A percentile compares a stretch with the other conserved stretches of the same genome.
These are phyloP conservation scores for Rhamnella rubrinervis DNA, from an alignment of 331 rosid species.

Conservation along the genomic window DNA sequence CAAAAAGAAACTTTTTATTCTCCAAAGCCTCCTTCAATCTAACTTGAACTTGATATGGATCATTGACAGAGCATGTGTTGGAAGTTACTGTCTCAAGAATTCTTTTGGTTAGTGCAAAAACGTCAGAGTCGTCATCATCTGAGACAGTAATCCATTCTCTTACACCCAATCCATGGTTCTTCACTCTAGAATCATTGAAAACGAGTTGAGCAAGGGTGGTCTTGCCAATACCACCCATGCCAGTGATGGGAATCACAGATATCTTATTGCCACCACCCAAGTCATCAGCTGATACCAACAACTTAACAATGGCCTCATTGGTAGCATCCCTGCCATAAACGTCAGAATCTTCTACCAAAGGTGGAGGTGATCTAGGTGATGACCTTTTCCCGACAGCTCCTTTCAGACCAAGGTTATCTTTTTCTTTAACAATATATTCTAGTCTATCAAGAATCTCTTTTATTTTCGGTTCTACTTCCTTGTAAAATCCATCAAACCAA, in stretches of 20 bases:
- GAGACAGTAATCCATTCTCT: conserved; percentile 15
- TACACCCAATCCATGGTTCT: neutral
- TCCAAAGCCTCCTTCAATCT: neutral
- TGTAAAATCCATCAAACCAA: neutral
- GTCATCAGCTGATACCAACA: no score
- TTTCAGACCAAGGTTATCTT: no score
- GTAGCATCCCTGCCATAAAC: no score
- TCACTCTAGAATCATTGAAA: conserved; percentile 17
- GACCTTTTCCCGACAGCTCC: no score
- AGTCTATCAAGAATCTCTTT: no score
- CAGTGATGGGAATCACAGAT: no score
- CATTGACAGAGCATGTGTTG: neutral
- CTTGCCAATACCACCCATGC: conserved; percentile 27
- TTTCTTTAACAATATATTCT: no score
- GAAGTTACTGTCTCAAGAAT: neutral
- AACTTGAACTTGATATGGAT: conserved; percentile 6
- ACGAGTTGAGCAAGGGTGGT: conserved; percentile 21
- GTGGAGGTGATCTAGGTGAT: no score
- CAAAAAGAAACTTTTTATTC: conserved; percentile 2
- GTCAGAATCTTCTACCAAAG: no score
- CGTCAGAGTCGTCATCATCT: conserved; percentile 1
- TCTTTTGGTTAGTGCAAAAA: neutral
- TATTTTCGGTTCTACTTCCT: no score
- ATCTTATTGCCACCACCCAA: no score
- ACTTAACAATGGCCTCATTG: no score